phyloP scores from a whole-genome alignment of 108 stramenopile genomes.

The Nitzschia putrida region DNA sequence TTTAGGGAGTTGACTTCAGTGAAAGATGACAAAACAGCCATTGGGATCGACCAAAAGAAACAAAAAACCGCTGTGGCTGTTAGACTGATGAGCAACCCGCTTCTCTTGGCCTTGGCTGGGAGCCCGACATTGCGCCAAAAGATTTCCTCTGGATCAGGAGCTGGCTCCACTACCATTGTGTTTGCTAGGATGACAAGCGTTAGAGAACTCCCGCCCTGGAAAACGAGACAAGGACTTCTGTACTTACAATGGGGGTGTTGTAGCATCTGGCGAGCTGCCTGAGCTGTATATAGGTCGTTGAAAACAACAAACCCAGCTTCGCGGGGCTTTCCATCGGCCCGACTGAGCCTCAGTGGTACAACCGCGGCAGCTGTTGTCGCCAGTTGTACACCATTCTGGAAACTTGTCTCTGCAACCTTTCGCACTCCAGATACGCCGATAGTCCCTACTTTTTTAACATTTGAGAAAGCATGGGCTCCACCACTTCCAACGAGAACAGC shows the following conservation, averaged over 20 bases:
- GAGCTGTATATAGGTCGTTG: constrained; percentile 24
- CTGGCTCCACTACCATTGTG: constrained; percentile 34
- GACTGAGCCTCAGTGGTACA: constrained; percentile 5
- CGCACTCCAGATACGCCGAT: constrained; percentile 6
- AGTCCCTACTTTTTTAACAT: constrained; percentile 10
- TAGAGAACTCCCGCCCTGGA: neutral
- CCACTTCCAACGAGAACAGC: neutral
- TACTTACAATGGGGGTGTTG: constrained; percentile 36
- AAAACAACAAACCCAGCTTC: constrained; percentile 49
- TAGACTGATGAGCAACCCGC: constrained; percentile 42
- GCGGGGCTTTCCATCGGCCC: constrained; percentile 20
- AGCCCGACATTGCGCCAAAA: constrained; percentile 59
- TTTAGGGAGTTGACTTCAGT: constrained; percentile 47
- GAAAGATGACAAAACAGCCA: constrained; percentile 50
- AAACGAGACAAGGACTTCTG: neutral
- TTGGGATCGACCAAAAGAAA: constrained; percentile 62
- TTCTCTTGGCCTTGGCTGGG: constrained; percentile 29
- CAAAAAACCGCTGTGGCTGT: constrained; percentile 42
- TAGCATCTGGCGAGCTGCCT: constrained; percentile 44
- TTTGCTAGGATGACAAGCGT: neutral
- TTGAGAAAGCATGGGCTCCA: neutral
- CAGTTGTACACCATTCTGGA: constrained; percentile 1
- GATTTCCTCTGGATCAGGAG: constrained; percentile 44
- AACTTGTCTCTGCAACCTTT: constrained; percentile 18
- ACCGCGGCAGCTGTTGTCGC: constrained; percentile 15